Evolutionary conservation across 352 stramenopile species (phyloP), one percentile per base, ranked within the genome.

Genomic region (Phytophthora ohioensis): DNA sequence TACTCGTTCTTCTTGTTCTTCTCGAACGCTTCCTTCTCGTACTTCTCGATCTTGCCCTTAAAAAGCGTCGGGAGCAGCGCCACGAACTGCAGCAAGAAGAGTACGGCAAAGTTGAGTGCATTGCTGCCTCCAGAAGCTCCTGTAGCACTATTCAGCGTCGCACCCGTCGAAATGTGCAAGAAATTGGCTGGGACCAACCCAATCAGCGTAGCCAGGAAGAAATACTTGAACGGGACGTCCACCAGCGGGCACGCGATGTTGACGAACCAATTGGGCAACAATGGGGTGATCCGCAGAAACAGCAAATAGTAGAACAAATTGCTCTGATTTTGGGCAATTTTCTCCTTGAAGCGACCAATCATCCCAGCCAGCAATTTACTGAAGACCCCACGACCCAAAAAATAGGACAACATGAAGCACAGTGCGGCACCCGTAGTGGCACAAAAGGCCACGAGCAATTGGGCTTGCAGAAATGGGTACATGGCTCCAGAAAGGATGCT

Each of bases 261-360:
- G 62, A 97, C 88, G 54, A 96, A 96, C 90, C 90, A 97, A 75
- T 97, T 97, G 13, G 90, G 90, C 57, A 97, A 65, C 42, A 97
- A 56, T 27, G 90, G 90, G 30, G 90, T 97, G 66, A 97, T 91
- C 21, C 90, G 82, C 43, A 97, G 76, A 65, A 97, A 97, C n/a
- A 97, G 73, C 64, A 97, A 61, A 69, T 97, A 97, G 75, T 94
- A 97, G 49, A 97, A 93, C 34, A 97, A 48, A 57, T 96, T 96
- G 43, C 71, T 60, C 53, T 89, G 84, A 71, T 97, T 96, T 54
- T 93, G 84, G 11, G 81, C 80, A 43, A 97, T 94, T 75, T 93
- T 93, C 31, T 81, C 73, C 67, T 93, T 93, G 65, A 97, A 97
- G 21, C 73, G 73, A 15, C 73, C 71, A 59, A 97, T 91, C 87